Evolutionary conservation across 2,329 filamentous ascomycete genomes (phyloP), one percentile per base, ranked within the genome.

Genomic region (Helotiales sp.): DNA sequence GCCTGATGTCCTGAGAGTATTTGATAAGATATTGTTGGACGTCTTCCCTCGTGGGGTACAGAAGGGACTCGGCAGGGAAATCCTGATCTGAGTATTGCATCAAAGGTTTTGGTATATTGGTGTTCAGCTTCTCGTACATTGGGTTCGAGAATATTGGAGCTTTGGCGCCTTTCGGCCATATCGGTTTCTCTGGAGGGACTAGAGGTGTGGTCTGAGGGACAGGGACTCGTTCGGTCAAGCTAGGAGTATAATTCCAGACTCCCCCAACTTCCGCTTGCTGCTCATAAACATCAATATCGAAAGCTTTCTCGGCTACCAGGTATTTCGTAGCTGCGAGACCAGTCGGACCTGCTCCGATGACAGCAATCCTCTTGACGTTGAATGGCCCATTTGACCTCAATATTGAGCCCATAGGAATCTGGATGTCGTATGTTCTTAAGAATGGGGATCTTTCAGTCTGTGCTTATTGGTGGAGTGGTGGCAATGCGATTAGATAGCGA

Each of bases 311-410:
- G 0, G 88, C 90, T 10, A 83, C 71, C 17, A 97, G 79, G 69
- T 93, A 93, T 79, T 91, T 95, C 53, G 91, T 91, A 24, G 88
- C 85, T 25, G 88, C 84, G 3, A 96, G 78, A 4, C 93, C 93
- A 61, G 83, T 84, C 0, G 93, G 90, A 0, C 93, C 93, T 9
- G 89, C 92, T 22, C 93, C 93, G 63, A 97, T 85, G 59, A 97
- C 79, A 64, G 90, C 91, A 63, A 96, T 79, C 46, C 74, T 82
- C 59, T 79, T 79, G 49, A 89, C 79, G 60, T 61, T 44, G 48
- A 69, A 68, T n/a, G 55, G 46, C 30, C 42, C 34, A 29, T 29
- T n/a, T 34, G 55, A 27, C 54, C 55, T 57, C 30, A 60, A 29
- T 27, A 66, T 47, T 22, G 63, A 68, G 33, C 62, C 65, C 69